Conservation (phyloP, 2,329 filamentous ascomycete species). For the Cordyceps fumosorosea region DNA sequence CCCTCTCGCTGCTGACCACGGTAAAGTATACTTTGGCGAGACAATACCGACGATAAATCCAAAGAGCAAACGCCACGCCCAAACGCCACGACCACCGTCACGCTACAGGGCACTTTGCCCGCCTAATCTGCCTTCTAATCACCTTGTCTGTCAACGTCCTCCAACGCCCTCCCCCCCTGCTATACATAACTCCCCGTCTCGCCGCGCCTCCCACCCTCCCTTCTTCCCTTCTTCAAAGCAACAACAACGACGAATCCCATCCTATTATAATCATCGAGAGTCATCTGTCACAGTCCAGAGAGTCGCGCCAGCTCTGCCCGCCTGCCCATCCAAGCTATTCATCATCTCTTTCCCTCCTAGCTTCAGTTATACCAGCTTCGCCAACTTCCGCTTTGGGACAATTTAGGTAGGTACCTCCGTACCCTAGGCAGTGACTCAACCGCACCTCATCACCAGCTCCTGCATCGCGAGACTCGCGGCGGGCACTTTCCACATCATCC, state of each 20-base stretch:
- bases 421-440: constrained; percentile 13
- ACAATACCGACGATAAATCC: not conserved
- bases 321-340: constrained; percentile 20
- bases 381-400: constrained; percentile 12
- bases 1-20: not conserved
- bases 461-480: not conserved
- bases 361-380: constrained; percentile 7
- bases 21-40: not conserved
- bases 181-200: constrained; percentile 17
- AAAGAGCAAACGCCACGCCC: not conserved
- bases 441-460: not conserved
- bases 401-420: constrained; percentile 12
- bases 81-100: not conserved
- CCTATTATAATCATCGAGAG: constrained; percentile 46
- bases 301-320: constrained; percentile 47
- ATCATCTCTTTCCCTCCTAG: not conserved
- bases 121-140: not conserved
- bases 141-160: constrained; percentile 16
- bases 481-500: constrained; percentile 14
- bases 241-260: constrained; percentile 44
- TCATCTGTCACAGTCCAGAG: constrained; percentile 56
- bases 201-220: constrained; percentile 27
- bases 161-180: constrained; percentile 9
- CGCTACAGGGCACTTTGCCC: not conserved
- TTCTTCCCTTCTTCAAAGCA: constrained; percentile 33